Evolutionary conservation across 2,329 filamentous ascomycete species (phyloP).

Genomic region (Alternaria sp.): DNA sequence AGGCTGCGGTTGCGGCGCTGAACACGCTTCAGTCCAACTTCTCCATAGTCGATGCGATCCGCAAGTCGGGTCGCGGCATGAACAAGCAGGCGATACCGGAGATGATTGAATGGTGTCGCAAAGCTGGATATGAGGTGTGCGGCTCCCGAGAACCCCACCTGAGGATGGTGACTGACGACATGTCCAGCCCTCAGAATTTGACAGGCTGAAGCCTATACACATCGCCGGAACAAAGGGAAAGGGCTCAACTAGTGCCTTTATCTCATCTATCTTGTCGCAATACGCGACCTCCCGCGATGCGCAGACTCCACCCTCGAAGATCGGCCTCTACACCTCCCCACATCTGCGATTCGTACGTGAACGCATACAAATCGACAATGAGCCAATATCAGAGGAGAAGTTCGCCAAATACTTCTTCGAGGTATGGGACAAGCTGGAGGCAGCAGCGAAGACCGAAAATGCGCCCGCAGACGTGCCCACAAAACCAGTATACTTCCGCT

Average conservation of each 20-base stretch:
- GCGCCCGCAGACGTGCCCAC: constrained; percentile 60
- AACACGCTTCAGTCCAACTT: constrained; percentile 83
- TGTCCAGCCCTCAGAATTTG: constrained; percentile 67
- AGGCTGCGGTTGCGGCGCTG: constrained; percentile 77
- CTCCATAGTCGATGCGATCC: constrained; percentile 77
- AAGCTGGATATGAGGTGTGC: constrained; percentile 77
- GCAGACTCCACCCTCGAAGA: constrained; percentile 57
- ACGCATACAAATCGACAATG: constrained; percentile 81
- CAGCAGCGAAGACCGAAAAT: constrained; percentile 62
- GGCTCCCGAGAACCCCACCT: constrained; percentile 26
- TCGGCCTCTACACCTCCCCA: constrained; percentile 87
- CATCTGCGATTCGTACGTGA: constrained; percentile 86
- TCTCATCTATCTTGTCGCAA: constrained; percentile 78
- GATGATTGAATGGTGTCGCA: constrained; percentile 79
- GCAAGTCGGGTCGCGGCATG: constrained; percentile 75
- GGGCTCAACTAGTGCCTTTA: constrained; percentile 85
- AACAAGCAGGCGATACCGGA: constrained; percentile 82
- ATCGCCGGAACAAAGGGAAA: constrained; percentile 96
- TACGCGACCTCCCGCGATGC: constrained; percentile 58
- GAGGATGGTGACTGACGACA: constrained; percentile 15
- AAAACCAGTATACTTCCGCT: constrained; percentile 94
- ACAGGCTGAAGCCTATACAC: constrained; percentile 73
- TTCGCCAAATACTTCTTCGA: constrained; percentile 86
- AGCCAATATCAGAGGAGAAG: constrained; percentile 70
- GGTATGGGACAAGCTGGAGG: constrained; percentile 76